Base-by-base conservation (phyloP, 805 yeast species). In the Candida nonsorbophila region DNA sequence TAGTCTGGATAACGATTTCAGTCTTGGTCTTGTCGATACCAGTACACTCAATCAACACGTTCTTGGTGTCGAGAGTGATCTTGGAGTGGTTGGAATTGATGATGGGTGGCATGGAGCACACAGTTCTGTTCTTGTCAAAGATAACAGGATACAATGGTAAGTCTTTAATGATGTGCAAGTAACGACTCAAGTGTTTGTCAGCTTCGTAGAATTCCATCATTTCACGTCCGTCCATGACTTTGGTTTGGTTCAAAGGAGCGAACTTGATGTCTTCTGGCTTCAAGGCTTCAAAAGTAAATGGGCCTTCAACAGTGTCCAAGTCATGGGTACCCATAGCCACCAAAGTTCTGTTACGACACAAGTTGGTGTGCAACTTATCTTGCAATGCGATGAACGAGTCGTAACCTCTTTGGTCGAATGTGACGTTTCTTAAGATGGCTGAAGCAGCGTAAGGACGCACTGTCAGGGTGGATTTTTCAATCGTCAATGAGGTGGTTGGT, bases 301-400 rank as follows among this genome's bases (percentile, higher is more conserved):
- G 94, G 16, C 84, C 83, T 22, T 72, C 55, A 42, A 90, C 62
- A 27, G 82, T 75, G 55, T 85, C 94, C 38, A 81, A 69, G 59
- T 92, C 97, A 53, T 92, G 99, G 30, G 99, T 92, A 49, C 99
- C 99, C 72, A 90, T 87, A 28, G 98, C 97, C 33, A 92, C 98
- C 45, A 92, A 73, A 19, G 95, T 81, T 73, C 99, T 84, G 62
- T 90, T 84, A 69, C 99, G 90, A 62, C 98, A 90, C 51, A 92
- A 67, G 58, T 92, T 92, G 39, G 94, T 69, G 65, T 92, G 99
- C 44, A 92, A 71, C 61, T 92, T 92, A 59, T 92, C 99, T 64
- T 92, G 99, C 47, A 92, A 69, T 16, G 95, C 82, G 49, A 92
- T 90, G 69, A 92, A 92, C 4, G 97, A 88, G 36, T 87, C 94